These are phyloP conservation scores for Tricholoma bakamatsutake DNA, from an alignment of 768 basidiomycete species.

Conservation along the genomic window DNA sequence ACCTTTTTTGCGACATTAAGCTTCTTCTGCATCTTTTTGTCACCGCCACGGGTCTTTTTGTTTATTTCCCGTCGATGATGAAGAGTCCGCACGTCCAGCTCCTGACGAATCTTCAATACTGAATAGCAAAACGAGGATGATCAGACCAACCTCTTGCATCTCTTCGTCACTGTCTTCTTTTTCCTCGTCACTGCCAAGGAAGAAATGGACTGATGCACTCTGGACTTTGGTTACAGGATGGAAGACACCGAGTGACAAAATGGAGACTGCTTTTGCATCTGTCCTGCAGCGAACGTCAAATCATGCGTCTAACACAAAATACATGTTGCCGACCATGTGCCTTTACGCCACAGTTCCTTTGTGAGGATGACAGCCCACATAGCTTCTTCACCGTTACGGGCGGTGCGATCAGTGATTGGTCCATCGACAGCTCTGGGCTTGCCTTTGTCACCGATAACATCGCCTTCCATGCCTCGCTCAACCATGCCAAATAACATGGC, in stretches of 20 bases:
- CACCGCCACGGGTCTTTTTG: constrained; percentile 83
- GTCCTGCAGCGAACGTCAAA: constrained; percentile 42
- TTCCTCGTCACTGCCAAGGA: constrained; percentile 84
- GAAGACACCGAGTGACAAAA: constrained; percentile 86
- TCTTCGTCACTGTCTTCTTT: constrained; percentile 70
- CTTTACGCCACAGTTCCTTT: constrained; percentile 91
- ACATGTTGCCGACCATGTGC: constrained; percentile 59
- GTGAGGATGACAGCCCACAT: constrained; percentile 97
- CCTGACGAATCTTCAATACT: constrained; percentile 28
- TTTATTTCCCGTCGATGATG: constrained; percentile 89
- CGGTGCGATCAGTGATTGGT: constrained; percentile 31
- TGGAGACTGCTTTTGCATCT: constrained; percentile 89
- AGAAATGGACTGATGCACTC: constrained; percentile 91
- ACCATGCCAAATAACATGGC: constrained; percentile 96
- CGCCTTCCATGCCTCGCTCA: constrained; percentile 82
- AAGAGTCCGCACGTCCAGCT: constrained; percentile 63
- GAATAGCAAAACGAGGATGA: background rate
- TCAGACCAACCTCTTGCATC: constrained; percentile 42
- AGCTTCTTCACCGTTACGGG: constrained; percentile 70
- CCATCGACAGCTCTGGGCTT: constrained; percentile 46
- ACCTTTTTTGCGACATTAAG: constrained; percentile 76
- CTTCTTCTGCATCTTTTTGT: constrained; percentile 72
- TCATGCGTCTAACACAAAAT: constrained; percentile 2
- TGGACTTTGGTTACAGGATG: constrained; percentile 94
- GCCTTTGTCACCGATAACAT: constrained; percentile 80